Percentiles rank a stretch among this genome's conserved stretches.
phyloP scores from a whole-genome alignment of 2,329 filamentous ascomycete genomes.

The Alternaria alternata region DNA sequence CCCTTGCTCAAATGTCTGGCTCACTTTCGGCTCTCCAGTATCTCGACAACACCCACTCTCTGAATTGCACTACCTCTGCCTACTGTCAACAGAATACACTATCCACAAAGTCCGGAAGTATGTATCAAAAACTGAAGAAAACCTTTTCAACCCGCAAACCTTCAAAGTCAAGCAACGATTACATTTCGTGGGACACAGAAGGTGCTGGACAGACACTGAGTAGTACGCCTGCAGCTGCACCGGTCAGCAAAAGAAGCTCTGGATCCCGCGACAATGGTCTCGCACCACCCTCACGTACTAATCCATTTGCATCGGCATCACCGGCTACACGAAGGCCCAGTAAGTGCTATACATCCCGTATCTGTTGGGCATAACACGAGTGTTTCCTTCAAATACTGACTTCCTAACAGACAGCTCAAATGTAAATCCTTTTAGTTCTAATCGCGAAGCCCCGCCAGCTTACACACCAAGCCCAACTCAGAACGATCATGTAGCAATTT shows the following conservation, averaged over 20 bases:
- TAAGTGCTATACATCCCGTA: slow-evolving; percentile 29
- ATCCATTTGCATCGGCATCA: slow-evolving; percentile 31
- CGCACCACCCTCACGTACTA: slow-evolving; percentile 24
- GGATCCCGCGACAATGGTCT: slow-evolving; percentile 27
- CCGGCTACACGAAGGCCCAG: slow-evolving; percentile 51
- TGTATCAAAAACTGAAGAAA: slow-evolving; percentile 27
- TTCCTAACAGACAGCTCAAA: slow-evolving; percentile 31
- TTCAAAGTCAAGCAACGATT: slow-evolving; percentile 15
- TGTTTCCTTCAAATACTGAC: slow-evolving; percentile 5
- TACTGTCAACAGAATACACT: slow-evolving; percentile 4
- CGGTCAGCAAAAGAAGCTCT: slow-evolving; percentile 13
- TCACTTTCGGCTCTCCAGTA: slow-evolving; percentile 14
- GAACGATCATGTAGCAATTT: slow-evolving; percentile 4
- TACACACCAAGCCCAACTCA: slow-evolving; percentile 47
- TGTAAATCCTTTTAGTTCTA: slow-evolving; percentile 39
- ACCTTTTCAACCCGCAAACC: slow-evolving; percentile 23
- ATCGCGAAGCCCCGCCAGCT: slow-evolving; percentile 53
- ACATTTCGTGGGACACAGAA: slow-evolving; percentile 6
- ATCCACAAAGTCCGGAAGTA: slow-evolving; percentile 11
- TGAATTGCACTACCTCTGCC: slow-evolving; percentile 3
- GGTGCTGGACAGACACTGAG: slow-evolving; percentile 6
- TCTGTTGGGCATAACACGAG: neutral
- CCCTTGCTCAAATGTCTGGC: slow-evolving; percentile 21
- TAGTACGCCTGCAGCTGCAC: slow-evolving; percentile 5
- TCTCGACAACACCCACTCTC: slow-evolving; percentile 5